Evolutionary conservation across 805 yeast species (phyloP), one percentile per base, ranked within the genome.

Genomic region (Cyberlindnera petersonii): DNA sequence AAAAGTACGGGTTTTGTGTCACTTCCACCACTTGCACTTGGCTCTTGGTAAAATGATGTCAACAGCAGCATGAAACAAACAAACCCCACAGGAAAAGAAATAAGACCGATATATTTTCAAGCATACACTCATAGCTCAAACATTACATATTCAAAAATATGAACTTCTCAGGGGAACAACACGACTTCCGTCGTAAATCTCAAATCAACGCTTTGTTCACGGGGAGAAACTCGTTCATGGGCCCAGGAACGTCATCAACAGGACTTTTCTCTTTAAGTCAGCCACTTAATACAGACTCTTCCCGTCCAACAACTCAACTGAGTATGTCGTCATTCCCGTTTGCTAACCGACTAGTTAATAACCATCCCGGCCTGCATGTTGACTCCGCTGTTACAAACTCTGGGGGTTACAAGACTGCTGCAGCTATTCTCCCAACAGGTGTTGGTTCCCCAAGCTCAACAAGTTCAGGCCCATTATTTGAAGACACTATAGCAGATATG

Each of bases 381-480:
- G 26, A 15, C 17, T 14, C 28, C 5, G 28, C 18, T n/a, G 11
- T 26, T 19, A 21, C 33, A 18, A 21, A 18, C 5, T 20, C 26
- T 21, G 26, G 24, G 17, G 36, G 24, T 2, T 33, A 33, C 26
- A 37, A 33, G 24, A 33, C 41, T 6, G 41, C 39, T n/a, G 26
- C 33, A 10, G 6, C 22, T 2, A 14, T 28, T 17, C 32, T 13
- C 4, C 36, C 33, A 9, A 40, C 39, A 13, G 39, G 33, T 7
- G 14, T 22, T 22, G 14, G 10, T 11, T 10, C 37, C 7, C 35
- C 4, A 24, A 24, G 15, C 11, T 26, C 34, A 5, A 24, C 30
- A 9, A 33, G 34, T 17, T 10, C 39, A 14, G 35, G 35, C 8
- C 42, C 39, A 3, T 21, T 42, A 26, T 42, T 42, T 42, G 46